Conservation (phyloP, 805 yeast species). For the Groenewaldozyma tartarivorans region DNA sequence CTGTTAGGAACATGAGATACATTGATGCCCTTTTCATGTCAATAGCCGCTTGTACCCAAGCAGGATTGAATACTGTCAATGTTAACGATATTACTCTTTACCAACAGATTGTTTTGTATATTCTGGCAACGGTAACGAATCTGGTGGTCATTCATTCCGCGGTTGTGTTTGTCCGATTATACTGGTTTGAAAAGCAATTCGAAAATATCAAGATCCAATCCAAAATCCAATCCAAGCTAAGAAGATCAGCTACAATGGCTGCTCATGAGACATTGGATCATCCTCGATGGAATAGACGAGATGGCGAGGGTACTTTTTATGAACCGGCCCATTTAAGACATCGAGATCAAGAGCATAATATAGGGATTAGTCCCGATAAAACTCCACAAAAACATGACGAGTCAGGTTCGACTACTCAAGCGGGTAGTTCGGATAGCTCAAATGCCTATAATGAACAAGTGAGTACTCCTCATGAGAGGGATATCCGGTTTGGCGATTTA, state of each 20-base stretch:
- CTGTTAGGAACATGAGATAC: conserved; percentile 54
- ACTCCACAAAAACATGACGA: not conserved
- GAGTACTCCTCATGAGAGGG: conserved; percentile 19
- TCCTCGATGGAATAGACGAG: not conserved
- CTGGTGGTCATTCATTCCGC: conserved; percentile 84
- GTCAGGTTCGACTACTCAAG: not conserved
- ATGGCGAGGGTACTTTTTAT: not conserved
- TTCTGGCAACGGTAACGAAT: conserved; percentile 58
- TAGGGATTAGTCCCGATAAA: not conserved
- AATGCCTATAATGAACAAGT: conserved; percentile 1
- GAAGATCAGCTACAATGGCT: conserved; percentile 68
- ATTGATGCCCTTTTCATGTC: conserved; percentile 74
- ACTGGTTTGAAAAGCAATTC: conserved; percentile 83
- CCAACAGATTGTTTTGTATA: conserved; percentile 70
- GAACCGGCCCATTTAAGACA: not conserved
- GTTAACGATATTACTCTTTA: conserved; percentile 53
- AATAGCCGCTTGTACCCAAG: conserved; percentile 76
- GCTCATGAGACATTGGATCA: conserved; percentile 25
- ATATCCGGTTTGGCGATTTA: conserved; percentile 48
- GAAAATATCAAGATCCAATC: conserved; percentile 72
- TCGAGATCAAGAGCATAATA: no score
- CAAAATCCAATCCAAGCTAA: conserved; percentile 68
- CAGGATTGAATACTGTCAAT: conserved; percentile 80
- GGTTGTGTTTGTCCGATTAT: conserved; percentile 66
- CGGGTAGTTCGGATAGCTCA: not conserved